Percentiles rank a stretch among this genome's conserved stretches.
phyloP scores from a whole-genome alignment of 768 basidiomycete genomes.

The Tricholoma hemisulphureum region DNA sequence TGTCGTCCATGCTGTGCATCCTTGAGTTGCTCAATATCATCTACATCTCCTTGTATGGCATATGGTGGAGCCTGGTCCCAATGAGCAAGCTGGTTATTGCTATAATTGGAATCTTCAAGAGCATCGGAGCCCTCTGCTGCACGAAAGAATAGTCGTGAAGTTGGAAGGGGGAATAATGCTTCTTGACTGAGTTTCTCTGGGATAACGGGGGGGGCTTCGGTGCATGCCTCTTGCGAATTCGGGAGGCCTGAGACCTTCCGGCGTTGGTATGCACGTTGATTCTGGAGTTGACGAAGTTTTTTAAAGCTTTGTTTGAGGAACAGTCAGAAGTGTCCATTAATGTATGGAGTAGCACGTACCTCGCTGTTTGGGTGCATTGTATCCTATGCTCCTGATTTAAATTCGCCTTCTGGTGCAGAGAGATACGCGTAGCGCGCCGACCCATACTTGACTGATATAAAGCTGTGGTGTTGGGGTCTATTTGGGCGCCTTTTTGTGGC shows the following conservation, averaged over 20 bases:
- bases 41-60: too few relatives aligned
- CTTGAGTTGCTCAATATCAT: too few relatives aligned
- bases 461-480: neutral
- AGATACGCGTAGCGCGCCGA: neutral
- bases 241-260: neutral
- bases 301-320: neutral
- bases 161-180: neutral
- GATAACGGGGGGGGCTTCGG: neutral
- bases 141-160: neutral
- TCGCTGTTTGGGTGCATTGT: neutral
- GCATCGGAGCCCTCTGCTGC: neutral
- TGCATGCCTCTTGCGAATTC: neutral
- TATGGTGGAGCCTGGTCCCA: neutral
- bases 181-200: neutral
- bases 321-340: too few relatives aligned
- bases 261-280: neutral
- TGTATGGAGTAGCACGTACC: neutral
- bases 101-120: neutral
- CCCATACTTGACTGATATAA: neutral
- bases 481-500: neutral
- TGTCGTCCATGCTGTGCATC: too few relatives aligned
- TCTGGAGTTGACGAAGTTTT: neutral
- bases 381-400: too few relatives aligned
- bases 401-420: neutral
- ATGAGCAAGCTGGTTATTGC: neutral